Evolutionary conservation across 2,329 filamentous ascomycete genomes (phyloP).

Genomic region (Chrysosphaeria jannelii): DNA sequence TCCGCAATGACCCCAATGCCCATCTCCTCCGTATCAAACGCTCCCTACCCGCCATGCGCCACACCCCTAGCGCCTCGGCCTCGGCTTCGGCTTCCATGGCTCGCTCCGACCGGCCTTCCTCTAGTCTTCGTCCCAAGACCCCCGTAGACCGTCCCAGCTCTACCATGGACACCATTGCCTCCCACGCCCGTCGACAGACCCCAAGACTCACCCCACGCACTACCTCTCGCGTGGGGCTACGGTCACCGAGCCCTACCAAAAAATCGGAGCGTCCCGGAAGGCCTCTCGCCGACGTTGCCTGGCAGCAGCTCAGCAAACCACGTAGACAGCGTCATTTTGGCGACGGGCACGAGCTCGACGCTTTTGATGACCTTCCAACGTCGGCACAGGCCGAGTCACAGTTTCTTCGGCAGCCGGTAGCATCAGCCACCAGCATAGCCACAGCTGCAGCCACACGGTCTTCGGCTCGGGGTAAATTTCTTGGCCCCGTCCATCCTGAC

Average conservation of each 20-base stretch:
- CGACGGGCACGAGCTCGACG: constrained; percentile 73
- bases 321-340: constrained; percentile 47
- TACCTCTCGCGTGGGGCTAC: constrained; percentile 24
- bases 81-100: constrained; percentile 17
- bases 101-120: constrained; percentile 23
- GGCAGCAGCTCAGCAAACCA: constrained; percentile 45
- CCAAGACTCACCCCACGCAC: constrained; percentile 46
- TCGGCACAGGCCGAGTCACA: constrained; percentile 55
- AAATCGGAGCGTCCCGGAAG: constrained; percentile 15
- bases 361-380: constrained; percentile 82
- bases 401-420: constrained; percentile 52
- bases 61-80: constrained; percentile 15
- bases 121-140: constrained; percentile 36
- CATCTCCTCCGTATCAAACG: constrained; percentile 35
- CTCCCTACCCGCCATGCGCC: constrained; percentile 28
- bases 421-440: no score
- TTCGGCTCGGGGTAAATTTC: constrained; percentile 22
- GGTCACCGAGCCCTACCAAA: constrained; percentile 26
- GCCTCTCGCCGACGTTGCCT: constrained; percentile 11
- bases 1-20: constrained; percentile 26
- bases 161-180: constrained; percentile 18
- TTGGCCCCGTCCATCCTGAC: constrained; percentile 14
- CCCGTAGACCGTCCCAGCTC: constrained; percentile 31
- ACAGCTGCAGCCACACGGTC: constrained; percentile 33
- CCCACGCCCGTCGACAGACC: constrained; percentile 25